These are phyloP conservation scores for Penicillium sp. DNA, from an alignment of 2,329 filamentous ascomycete genomes.

Conservation along the genomic window DNA sequence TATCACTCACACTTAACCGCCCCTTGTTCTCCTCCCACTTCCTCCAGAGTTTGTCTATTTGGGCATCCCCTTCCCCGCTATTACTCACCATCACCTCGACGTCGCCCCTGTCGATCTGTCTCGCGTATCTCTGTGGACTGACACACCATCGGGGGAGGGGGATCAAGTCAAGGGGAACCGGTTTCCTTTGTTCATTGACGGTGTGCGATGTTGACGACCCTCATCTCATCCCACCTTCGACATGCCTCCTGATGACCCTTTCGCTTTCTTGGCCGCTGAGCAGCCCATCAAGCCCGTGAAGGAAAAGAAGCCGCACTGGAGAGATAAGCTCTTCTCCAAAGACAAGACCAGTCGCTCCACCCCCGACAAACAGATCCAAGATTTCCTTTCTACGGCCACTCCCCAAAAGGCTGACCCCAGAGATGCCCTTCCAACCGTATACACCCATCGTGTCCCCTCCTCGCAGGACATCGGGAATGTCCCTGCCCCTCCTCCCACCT, in stretches of 20 bases:
- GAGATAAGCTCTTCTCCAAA: slow-evolving; percentile 48
- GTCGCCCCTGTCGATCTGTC: background rate
- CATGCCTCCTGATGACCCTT: slow-evolving; percentile 38
- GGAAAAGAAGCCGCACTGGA: slow-evolving; percentile 42
- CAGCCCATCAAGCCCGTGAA: slow-evolving; percentile 18
- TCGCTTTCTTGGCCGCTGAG: slow-evolving; percentile 32
- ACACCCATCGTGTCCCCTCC: slow-evolving; percentile 33
- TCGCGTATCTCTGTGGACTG: background rate
- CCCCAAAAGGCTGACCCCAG: slow-evolving; percentile 11
- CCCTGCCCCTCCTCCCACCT: background rate
- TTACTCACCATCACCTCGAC: background rate
- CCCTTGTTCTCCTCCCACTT: background rate
- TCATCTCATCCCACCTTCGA: slow-evolving; percentile 14
- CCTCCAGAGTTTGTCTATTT: background rate
- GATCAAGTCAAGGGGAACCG: slow-evolving; percentile 21
- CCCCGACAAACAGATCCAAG: slow-evolving; percentile 49
- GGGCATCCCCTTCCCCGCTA: slow-evolving; percentile 1
- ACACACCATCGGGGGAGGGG: background rate
- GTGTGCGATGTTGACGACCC: slow-evolving; percentile 38
- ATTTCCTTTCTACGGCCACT: slow-evolving; percentile 49
- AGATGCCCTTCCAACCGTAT: slow-evolving; percentile 19
- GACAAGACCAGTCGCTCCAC: slow-evolving; percentile 36
- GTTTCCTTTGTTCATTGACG: slow-evolving; percentile 8
- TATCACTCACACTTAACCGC: background rate
- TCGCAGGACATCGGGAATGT: slow-evolving; percentile 25